phyloP scores from a whole-genome alignment of 192 early-diverging fungal species.

The Mortierella hygrophila region DNA sequence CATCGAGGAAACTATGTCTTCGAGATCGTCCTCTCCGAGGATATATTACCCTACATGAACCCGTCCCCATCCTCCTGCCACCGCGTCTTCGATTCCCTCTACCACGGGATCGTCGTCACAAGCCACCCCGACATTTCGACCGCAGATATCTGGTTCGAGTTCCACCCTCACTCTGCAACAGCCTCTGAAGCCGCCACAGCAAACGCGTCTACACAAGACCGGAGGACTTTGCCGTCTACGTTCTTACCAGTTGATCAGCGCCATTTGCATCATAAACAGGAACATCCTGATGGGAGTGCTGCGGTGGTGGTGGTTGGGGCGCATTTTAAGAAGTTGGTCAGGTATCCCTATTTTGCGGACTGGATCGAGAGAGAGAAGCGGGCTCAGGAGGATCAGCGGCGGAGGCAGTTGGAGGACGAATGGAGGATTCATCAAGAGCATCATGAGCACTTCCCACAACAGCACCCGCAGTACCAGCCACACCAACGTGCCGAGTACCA shows the following conservation, averaged over 20 bases:
- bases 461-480: not conserved
- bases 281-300: not conserved
- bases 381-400: not conserved
- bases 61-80: constrained; percentile 19
- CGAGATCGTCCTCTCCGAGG: constrained; percentile 27
- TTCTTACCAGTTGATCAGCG: not conserved
- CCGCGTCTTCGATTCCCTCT: constrained; percentile 27
- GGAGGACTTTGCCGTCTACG: not conserved
- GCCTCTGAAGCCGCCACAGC: not conserved
- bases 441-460: not conserved
- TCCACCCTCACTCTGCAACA: not conserved
- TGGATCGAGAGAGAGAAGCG: constrained; percentile 36
- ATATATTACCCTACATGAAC: not conserved
- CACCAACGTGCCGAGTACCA: not conserved
- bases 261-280: not conserved
- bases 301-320: constrained; percentile 8
- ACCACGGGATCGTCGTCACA: constrained; percentile 14
- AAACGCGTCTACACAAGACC: not conserved
- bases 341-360: not conserved
- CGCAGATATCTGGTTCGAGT: constrained; percentile 48
- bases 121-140: not conserved
- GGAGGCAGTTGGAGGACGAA: constrained; percentile 12
- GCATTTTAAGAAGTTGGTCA: constrained; percentile 9
- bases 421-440: constrained; percentile 13
- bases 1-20: constrained; percentile 11